Evolutionary conservation across 495 filamentous ascomycete species (phyloP).

Genomic region (Clohesyomyces aquaticus): DNA sequence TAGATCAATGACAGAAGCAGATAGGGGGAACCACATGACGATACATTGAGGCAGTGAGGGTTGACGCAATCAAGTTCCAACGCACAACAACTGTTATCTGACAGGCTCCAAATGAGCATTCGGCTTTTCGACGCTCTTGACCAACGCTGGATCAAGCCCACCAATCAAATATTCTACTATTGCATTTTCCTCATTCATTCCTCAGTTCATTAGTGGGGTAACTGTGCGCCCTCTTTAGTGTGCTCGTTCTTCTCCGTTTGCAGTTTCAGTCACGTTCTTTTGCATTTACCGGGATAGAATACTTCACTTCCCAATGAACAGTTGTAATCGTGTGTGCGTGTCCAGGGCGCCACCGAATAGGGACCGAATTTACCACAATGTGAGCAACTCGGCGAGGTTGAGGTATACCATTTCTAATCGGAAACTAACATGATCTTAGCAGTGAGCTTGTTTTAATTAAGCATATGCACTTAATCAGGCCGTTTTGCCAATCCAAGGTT

Average conservation of each 20-base stretch:
- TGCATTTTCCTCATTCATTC: not conserved
- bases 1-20: no score
- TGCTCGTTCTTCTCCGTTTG: not conserved
- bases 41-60: no score
- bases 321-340: not conserved
- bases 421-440: not conserved
- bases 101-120: no score
- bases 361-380: not conserved
- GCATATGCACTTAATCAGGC: not conserved
- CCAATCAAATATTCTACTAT: not conserved
- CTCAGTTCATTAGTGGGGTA: not conserved
- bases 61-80: no score
- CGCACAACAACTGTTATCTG: no score
- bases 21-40: no score
- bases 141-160: no score
- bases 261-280: no score
- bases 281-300: no score
- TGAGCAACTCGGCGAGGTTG: not conserved
- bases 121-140: no score
- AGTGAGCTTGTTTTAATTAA: not conserved
- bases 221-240: not conserved
- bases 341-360: not conserved
- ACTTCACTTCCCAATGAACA: not conserved
- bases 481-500: not conserved
- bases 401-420: not conserved